Conservation (phyloP, 1,284 basidiomycete genomes). For the Heterobasidion annosum region DNA sequence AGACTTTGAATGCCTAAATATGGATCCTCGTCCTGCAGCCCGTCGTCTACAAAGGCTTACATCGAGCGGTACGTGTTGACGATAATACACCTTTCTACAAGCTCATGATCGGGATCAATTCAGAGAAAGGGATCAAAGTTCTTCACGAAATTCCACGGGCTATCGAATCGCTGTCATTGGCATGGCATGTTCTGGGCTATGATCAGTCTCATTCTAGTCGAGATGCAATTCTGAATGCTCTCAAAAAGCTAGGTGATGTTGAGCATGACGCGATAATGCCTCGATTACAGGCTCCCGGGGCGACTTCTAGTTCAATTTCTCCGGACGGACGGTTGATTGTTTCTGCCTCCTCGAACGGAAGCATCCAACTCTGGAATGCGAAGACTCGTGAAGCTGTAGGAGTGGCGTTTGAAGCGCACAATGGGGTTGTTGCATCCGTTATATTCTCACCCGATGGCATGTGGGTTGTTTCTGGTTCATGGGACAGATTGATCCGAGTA, state of each 20-base stretch:
- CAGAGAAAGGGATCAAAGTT: too few species aligned
- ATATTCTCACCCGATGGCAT: neutral
- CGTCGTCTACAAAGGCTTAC: too few species aligned
- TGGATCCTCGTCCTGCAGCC: too few species aligned
- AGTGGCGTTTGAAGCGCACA: neutral
- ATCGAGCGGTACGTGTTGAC: too few species aligned
- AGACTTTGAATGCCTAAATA: neutral
- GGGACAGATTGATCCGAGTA: too few species aligned
- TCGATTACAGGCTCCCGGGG: neutral
- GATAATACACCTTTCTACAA: too few species aligned
- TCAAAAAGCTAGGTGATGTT: neutral
- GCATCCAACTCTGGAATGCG: neutral
- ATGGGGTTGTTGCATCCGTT: neutral
- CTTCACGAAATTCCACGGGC: too few species aligned
- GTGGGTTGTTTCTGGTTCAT: neutral
- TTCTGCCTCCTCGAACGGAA: neutral
- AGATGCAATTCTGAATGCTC: neutral
- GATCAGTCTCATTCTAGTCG: too few species aligned
- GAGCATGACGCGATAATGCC: neutral
- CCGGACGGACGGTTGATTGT: neutral
- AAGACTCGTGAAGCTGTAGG: neutral
- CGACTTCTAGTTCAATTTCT: neutral
- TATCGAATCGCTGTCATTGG: too few species aligned
- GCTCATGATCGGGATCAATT: too few species aligned
- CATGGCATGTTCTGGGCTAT: too few species aligned